Evolutionary conservation across 106 monocot species (phyloP), one percentile per base, ranked within the genome.

Genomic region (Gastrodia elata): DNA sequence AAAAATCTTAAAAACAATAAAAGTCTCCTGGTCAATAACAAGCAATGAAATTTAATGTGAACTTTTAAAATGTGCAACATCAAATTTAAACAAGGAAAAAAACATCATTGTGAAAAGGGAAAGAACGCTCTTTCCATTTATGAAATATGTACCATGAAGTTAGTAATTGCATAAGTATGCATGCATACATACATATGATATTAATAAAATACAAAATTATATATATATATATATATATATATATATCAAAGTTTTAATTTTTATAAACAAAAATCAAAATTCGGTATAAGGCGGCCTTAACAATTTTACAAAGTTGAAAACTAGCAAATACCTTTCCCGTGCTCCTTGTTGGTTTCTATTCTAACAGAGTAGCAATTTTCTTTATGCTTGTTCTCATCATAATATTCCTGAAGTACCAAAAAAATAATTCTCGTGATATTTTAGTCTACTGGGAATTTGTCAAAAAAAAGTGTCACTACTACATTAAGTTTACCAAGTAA

Each of bases 281-380:
- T 1, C 25, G 30, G 59, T 30, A 61, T 9, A 28, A 3, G 7
- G n/a, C 30, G 16, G 11, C 11, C 30, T 30, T 61, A 10, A 11
- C 8, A 61, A 61, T 61, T 61, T 11, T 2, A 32, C n/a, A 36
- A 18, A 67, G 34, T 3, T 67, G 61, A 38, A 40, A 25, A 26
- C 1, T 10, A 40, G 1, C 33, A 13, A 39, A 56, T 82, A 89
- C 92, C 89, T 81, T 93, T 93, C 32, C 92, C 92, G 76, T 81
- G 55, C 59, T 73, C 72, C 13, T 73, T 75, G 58, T 42, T 79
- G 58, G 67, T 39, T 36, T 68, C 85, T 35, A 93, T 61, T 77
- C 81, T 70, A 64, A 93, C 40, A 64, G 81, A 77, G 58, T 79
- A 39, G 38, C 68, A 85, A 74, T 87, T 81, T 64, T 39, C 80